Conservation (phyloP, 768 basidiomycete species). For the Aureoboletus auriporus region DNA sequence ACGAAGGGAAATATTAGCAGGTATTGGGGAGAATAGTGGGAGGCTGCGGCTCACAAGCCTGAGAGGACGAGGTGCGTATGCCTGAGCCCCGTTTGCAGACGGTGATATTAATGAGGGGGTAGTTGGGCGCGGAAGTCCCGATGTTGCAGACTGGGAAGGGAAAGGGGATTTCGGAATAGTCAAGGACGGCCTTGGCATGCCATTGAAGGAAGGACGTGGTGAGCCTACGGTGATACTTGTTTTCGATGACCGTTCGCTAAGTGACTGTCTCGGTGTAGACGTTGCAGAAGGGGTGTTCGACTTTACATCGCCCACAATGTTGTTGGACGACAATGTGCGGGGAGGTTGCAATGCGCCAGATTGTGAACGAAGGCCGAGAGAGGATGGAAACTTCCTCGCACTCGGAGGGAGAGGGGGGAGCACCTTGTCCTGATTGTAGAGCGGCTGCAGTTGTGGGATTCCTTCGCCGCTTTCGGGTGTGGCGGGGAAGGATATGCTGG, state of each 20-base stretch:
- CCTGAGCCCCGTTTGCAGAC: conserved; percentile 2
- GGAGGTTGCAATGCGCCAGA: conserved; percentile 17
- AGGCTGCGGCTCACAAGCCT: conserved; percentile 22
- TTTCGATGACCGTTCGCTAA: conserved; percentile 6
- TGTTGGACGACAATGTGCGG: conserved; percentile 25
- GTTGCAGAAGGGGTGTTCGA: conserved; percentile 10
- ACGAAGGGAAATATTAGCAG: neutral
- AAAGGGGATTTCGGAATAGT: conserved; percentile 25
- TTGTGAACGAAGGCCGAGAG: conserved; percentile 12
- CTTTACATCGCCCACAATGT: conserved; percentile 1
- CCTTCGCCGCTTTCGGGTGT: conserved; percentile 25
- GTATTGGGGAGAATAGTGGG: conserved; percentile 4
- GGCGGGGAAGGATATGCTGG: conserved; percentile 28
- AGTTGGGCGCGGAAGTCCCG: conserved; percentile 18
- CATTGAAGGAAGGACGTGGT: conserved; percentile 17
- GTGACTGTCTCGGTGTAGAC: conserved; percentile 10
- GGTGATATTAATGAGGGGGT: conserved; percentile 14
- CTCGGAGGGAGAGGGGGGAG: conserved; percentile 29
- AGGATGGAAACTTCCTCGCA: conserved; percentile 18
- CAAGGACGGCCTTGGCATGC: conserved; percentile 22
- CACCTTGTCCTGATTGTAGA: conserved; percentile 25
- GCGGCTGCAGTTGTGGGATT: conserved; percentile 1
- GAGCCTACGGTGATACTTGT: conserved; percentile 5
- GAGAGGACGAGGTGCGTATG: conserved; percentile 23
- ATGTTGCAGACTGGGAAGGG: conserved; percentile 8